Conservation (phyloP, 768 basidiomycete species). For the Rhodotorula taiwanensis region DNA sequence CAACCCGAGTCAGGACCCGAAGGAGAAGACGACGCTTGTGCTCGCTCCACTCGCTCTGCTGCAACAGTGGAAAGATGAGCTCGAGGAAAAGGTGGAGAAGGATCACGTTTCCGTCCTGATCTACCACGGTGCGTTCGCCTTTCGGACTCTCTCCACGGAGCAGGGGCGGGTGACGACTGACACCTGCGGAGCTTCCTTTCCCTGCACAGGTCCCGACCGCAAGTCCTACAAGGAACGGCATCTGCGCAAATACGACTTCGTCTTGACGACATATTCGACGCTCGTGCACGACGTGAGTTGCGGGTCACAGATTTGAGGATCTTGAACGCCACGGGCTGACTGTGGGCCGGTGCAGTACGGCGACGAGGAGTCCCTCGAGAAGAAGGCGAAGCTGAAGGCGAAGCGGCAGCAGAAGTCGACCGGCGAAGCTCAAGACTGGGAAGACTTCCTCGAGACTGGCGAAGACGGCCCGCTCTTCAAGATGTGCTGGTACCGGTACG, state of each 20-base stretch:
- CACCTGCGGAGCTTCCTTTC: too few relatives aligned
- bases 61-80: conserved; percentile 52
- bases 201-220: conserved; percentile 33
- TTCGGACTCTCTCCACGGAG: conserved; percentile 22
- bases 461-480: conserved; percentile 43
- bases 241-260: conserved; percentile 57
- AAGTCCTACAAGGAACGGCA: conserved; percentile 49
- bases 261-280: conserved; percentile 54
- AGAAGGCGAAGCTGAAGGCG: neutral
- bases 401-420: neutral
- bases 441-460: conserved; percentile 33
- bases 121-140: conserved; percentile 54
- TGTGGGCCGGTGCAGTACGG: neutral
- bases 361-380: conserved; percentile 11
- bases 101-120: conserved; percentile 51
- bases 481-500: conserved; percentile 42
- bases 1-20: conserved; percentile 53
- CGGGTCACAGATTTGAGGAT: too few relatives aligned
- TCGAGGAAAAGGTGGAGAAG: conserved; percentile 48
- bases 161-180: conserved; percentile 40
- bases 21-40: conserved; percentile 61
- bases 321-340: too few relatives aligned
- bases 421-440: neutral
- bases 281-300: conserved; percentile 50
- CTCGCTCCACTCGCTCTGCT: conserved; percentile 58